Percentiles rank a stretch among this genome's conserved stretches.
These are phyloP conservation scores for Dictyostelium citrinum DNA, from an alignment of 78 protist species.

Conservation along the genomic window DNA sequence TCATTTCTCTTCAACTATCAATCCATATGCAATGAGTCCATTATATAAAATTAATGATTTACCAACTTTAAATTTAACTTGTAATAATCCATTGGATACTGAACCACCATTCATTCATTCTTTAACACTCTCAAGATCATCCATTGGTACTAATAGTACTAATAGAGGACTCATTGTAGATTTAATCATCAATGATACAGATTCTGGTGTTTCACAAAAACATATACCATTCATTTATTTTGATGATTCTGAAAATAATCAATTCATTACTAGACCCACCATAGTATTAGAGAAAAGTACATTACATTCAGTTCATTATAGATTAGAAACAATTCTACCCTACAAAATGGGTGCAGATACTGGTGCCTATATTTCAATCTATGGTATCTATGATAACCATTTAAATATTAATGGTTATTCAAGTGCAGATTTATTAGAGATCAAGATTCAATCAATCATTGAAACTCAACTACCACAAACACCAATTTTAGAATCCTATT, in stretches of 20 bases:
- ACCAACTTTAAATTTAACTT: neutral
- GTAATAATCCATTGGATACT: neutral
- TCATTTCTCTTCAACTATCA: neutral
- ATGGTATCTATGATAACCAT: constrained; percentile 13
- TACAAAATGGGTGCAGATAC: neutral
- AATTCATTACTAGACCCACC: neutral
- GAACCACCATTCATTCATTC: neutral
- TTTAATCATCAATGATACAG: neutral
- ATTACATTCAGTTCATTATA: neutral
- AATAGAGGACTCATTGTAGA: neutral
- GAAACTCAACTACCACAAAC: neutral
- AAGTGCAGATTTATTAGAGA: neutral
- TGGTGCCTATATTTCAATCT: neutral
- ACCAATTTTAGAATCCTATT: neutral
- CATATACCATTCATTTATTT: neutral
- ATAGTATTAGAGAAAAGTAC: neutral
- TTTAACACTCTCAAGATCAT: neutral
- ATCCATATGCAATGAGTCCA: neutral
- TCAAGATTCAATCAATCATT: neutral
- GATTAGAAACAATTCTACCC: neutral
- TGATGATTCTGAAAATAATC: neutral
- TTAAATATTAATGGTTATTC: constrained; percentile 8
- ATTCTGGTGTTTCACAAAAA: neutral
- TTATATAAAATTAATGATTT: neutral
- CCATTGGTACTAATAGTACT: neutral